Base-by-base conservation (phyloP, 2,329 filamentous ascomycete species). In the Fusarium neocosmosporiellum region DNA sequence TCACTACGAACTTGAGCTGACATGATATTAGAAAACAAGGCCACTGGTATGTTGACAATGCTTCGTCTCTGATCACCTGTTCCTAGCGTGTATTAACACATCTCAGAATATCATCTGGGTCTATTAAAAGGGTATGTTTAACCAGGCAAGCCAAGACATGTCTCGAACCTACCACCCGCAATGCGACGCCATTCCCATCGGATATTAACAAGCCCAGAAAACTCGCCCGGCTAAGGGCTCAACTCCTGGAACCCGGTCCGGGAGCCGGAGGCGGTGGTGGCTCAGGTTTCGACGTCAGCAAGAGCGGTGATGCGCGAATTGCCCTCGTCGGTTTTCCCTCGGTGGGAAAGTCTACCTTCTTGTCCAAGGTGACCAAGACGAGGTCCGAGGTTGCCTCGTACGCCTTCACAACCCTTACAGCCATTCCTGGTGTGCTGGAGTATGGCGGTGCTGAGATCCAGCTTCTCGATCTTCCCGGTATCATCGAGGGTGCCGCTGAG, bases 291-390 rank as follows among this genome's bases (percentile, higher is more conserved):
- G 93, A 96, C 80, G 96, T 99, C 46, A 96, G 93, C 82, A 99
- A 99, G 84, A 96, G 93, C 74, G 96, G 96, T 72, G 96, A 99
- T 86, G 96, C 96, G 16, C 91, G 96, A 79, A 98, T 99, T 84
- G 95, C 97, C 2, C 90, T 99, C 3, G 97, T 99, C 62, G 96
- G 96, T n/a, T 99, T 99, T 78, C 96, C 97, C 0, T 99, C 97
- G 0, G 96, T 99, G 59, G 96, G 96, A 81, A 99, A 99, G 86
- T 99, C 96, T 3, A 99, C 96, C 0, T 98, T 99, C 80, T 83
- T 99, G n/a, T 98, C 95, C 57, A 98, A 98, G 80, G 97, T 99
- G 81, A 99, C 96, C 58, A 98, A 98, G 85, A 99, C 97, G 41
- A 95, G 94, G 80, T 98, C 95, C 59, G 96, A 98, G 82, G 95